These are phyloP conservation scores for Coemansia sp. DNA, from an alignment of 192 early-diverging fungal species.

Conservation along the genomic window DNA sequence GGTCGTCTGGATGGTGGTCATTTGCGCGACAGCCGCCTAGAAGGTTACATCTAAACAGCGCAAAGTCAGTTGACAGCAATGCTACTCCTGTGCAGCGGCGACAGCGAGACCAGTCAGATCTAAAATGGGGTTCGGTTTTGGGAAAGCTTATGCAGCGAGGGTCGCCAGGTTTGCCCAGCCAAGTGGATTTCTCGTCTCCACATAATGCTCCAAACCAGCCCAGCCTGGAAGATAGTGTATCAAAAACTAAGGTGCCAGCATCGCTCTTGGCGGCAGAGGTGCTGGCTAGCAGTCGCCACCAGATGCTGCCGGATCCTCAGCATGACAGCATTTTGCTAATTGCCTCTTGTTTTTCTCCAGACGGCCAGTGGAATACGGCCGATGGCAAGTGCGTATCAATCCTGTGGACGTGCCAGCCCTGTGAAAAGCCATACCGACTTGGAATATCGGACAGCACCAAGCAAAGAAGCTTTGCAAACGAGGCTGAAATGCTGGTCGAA, in stretches of 20 bases:
- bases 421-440: conserved; percentile 7
- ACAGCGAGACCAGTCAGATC: conserved; percentile 40
- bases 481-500: conserved; percentile 58
- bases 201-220: too few relatives aligned
- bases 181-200: too few relatives aligned
- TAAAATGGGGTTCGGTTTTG: conserved; percentile 47
- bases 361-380: neutral
- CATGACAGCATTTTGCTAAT: conserved; percentile 60
- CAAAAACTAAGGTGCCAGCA: conserved; percentile 3
- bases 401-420: conserved; percentile 25
- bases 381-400: neutral
- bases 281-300: conserved; percentile 21
- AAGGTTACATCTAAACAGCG: neutral
- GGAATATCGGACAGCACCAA: conserved; percentile 18
- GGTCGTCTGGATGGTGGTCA: conserved; percentile 26
- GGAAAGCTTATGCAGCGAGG: conserved; percentile 12
- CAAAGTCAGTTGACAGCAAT: neutral
- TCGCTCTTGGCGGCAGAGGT: conserved; percentile 29
- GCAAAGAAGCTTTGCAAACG: conserved; percentile 51
- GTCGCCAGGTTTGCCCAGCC: too few relatives aligned
- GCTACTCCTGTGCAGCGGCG: conserved; percentile 18
- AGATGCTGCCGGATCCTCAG: conserved; percentile 66
- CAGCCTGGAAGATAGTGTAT: too few relatives aligned
- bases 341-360: conserved; percentile 3
- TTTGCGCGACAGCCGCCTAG: conserved; percentile 31